These are phyloP conservation scores for Trypanosoma conorhini DNA, from an alignment of 208 protist species.

Conservation along the genomic window DNA sequence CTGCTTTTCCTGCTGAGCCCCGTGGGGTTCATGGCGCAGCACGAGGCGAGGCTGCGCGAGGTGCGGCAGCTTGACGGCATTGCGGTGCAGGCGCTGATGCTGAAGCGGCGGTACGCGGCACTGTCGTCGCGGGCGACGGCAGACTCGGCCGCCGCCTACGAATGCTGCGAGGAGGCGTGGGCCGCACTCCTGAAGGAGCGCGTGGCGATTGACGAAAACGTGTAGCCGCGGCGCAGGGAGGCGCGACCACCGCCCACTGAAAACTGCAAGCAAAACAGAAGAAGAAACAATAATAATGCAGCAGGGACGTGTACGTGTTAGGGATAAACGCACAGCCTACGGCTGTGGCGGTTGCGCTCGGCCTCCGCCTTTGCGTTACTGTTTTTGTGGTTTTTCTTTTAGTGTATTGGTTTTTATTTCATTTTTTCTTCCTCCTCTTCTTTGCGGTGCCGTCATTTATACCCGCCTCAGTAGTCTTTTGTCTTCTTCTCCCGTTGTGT, in stretches of 20 bases:
- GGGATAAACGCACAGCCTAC: not conserved
- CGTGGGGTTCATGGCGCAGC: slow-evolving; percentile 29
- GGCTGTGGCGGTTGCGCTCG: not conserved
- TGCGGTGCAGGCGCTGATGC: slow-evolving; percentile 36
- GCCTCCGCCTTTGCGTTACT: not conserved
- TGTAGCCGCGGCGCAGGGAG: slow-evolving; percentile 1
- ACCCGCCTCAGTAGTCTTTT: not conserved
- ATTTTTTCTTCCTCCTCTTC: not conserved
- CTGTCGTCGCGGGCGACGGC: not conserved
- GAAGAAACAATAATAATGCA: too few species aligned
- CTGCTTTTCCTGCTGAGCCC: slow-evolving; percentile 51
- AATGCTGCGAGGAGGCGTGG: slow-evolving; percentile 23
- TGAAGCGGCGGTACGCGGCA: slow-evolving; percentile 20
- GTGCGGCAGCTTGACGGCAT: slow-evolving; percentile 41
- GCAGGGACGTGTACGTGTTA: too few species aligned
- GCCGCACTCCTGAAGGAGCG: slow-evolving; percentile 18
- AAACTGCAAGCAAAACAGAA: too few species aligned
- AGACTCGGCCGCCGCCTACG: not conserved
- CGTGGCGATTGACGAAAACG: slow-evolving; percentile 21
- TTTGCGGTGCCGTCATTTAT: not conserved
- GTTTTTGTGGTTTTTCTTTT: not conserved
- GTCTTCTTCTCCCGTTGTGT: not conserved
- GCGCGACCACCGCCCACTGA: too few species aligned
- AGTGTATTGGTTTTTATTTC: not conserved
- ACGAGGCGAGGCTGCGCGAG: slow-evolving; percentile 27